Base-by-base conservation (phyloP, 2,329 filamentous ascomycete species). In the Ilyonectria destructans region DNA sequence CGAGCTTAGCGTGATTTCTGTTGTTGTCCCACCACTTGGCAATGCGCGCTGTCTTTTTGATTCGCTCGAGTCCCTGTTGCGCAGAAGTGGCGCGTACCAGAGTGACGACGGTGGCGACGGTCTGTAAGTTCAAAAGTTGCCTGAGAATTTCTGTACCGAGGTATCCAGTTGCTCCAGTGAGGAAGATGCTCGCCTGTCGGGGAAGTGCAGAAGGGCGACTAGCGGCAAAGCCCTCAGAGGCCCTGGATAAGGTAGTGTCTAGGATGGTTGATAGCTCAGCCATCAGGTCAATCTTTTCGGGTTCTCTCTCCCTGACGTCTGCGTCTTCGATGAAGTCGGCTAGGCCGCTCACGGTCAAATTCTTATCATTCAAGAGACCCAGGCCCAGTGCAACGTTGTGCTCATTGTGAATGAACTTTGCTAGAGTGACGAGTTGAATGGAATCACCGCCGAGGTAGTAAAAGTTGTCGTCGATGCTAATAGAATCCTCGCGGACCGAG, bases 1-100 rank as follows among this genome's bases (percentile, higher is more conserved):
- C 85, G 4, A 97, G 82, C 66, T 91, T 62, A 40, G 17, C 1
- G 21, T 40, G 26, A 2, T 54, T 12, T 37, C 56, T 63, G 3
- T 21, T 51, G 29, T 69, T 69, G 6, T 55, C 19, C 73, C 71
- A 74, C 73, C 73, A 75, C 15, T 45, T 63, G 10, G 67, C 68
- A 9, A 61, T 62, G 7, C 56, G 26, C 2, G 65, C 70, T 3
- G 65, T 46, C 2, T 68, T 43, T 8, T 56, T 55, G n/a, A 74
- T 43, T 12, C 73, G 66, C 15, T 69, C 56, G 2, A 64, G 62
- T 8, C 68, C 71, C 2, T 69, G 56, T 2, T n/a, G 12, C 12
- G 31, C 9, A 21, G 63, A 58, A 9, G 62, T 56, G 3, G 68
- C 71, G 35, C 72, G 60, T 10, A 66, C 51, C 6, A 66, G 19